A percentile compares a stretch with the other conserved stretches of the same genome.
Evolutionary conservation across 2,329 filamentous ascomycete genomes (phyloP).

Genomic region (Fusarium staphyleae): DNA sequence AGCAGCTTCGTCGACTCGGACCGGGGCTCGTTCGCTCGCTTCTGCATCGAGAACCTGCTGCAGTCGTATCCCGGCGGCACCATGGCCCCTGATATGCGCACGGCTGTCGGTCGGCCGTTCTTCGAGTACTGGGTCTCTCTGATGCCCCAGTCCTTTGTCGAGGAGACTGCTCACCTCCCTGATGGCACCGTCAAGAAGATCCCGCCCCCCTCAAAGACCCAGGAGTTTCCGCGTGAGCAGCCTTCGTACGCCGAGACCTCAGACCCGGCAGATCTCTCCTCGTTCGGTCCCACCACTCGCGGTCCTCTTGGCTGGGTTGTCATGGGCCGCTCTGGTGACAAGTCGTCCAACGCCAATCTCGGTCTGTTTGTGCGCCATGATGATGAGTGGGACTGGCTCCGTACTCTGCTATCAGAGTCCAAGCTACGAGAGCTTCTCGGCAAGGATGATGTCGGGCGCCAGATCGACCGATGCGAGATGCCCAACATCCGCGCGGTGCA

Average conservation of each 20-base stretch:
- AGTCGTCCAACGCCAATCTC: conserved; percentile 51
- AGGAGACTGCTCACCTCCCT: conserved; percentile 24
- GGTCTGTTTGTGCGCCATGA: conserved; percentile 53
- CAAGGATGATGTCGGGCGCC: conserved; percentile 45
- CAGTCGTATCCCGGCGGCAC: conserved; percentile 53
- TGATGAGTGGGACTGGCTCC: conserved; percentile 55
- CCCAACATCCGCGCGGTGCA: conserved; percentile 46
- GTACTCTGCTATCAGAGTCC: conserved; percentile 48
- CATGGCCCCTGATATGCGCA: conserved; percentile 48
- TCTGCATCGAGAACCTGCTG: conserved; percentile 41
- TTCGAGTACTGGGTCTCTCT: conserved; percentile 38
- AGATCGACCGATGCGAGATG: conserved; percentile 55
- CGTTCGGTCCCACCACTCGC: conserved; percentile 33
- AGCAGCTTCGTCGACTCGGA: conserved; percentile 24
- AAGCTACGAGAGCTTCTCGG: conserved; percentile 48
- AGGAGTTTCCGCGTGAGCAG: conserved; percentile 22
- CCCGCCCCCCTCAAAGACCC: conserved; percentile 6
- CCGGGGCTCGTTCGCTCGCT: conserved; percentile 22
- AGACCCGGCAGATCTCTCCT: conserved; percentile 20
- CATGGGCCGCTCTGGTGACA: conserved; percentile 47
- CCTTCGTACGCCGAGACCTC: conserved; percentile 30
- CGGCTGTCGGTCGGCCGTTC: conserved; percentile 44
- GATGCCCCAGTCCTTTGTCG: conserved; percentile 36
- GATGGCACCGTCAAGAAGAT: conserved; percentile 27
- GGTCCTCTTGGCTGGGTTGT: conserved; percentile 42